phyloP scores from a whole-genome alignment of 192 early-diverging fungal species.

The Backusella westeae region DNA sequence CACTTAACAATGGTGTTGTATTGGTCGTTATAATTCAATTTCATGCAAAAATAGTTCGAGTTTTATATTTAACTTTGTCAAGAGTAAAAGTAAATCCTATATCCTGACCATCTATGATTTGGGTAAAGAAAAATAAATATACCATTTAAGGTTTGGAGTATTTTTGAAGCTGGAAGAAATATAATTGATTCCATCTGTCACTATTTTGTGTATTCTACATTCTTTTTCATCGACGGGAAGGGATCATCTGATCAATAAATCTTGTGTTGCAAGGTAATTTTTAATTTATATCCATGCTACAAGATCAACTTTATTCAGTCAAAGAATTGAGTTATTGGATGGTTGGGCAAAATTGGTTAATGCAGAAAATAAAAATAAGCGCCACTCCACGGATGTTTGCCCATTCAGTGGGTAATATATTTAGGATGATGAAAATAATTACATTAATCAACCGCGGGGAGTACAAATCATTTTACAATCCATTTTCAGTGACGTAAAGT shows the following conservation, averaged over 20 bases:
- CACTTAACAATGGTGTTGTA: background rate
- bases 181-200: background rate
- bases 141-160: background rate
- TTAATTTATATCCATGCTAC: background rate
- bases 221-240: background rate
- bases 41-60: background rate
- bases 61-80: background rate
- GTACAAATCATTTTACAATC: background rate
- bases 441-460: background rate
- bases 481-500: background rate
- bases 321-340: background rate
- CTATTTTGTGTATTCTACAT: background rate
- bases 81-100: background rate
- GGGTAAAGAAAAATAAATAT: background rate
- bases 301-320: background rate
- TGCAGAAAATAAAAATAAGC: background rate
- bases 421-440: background rate
- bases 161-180: background rate
- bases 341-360: background rate
- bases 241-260: background rate
- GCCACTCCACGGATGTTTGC: background rate
- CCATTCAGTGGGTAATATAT: background rate
- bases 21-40: background rate
- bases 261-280: background rate
- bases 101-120: background rate